Percentiles rank a stretch among this genome's conserved stretches.
phyloP scores from a whole-genome alignment of 768 basidiomycete species.

The Tylopilus felleus region DNA sequence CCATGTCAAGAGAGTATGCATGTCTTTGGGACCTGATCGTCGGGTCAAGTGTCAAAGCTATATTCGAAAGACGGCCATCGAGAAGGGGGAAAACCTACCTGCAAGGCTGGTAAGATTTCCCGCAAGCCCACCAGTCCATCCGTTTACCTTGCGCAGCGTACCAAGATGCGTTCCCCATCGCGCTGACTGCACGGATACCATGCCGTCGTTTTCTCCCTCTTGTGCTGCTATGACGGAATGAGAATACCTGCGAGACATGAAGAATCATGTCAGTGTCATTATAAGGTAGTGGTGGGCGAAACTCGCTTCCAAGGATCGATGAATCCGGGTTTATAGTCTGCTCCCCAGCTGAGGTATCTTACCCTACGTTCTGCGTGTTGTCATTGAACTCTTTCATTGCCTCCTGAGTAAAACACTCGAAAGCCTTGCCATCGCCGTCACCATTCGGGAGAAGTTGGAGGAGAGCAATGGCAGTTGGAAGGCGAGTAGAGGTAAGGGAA shows the following conservation, averaged over 20 bases:
- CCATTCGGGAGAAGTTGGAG: constrained; percentile 87
- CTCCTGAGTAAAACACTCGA: constrained; percentile 79
- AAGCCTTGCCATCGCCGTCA: constrained; percentile 92
- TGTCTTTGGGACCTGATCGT: constrained; percentile 55
- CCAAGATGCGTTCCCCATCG: constrained; percentile 96
- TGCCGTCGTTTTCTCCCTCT: constrained; percentile 92
- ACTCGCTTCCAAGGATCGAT: constrained; percentile 83
- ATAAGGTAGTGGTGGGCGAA: neutral
- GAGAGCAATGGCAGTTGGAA: constrained; percentile 67
- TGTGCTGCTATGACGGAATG: constrained; percentile 79
- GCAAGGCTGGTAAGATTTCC: constrained; percentile 25
- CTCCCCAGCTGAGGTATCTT: constrained; percentile 95
- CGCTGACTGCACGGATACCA: constrained; percentile 84
- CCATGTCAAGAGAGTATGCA: constrained; percentile 89
- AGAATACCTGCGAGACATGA: constrained; percentile 43
- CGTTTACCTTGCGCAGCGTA: constrained; percentile 87
- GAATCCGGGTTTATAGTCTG: constrained; percentile 80
- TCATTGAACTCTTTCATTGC: too few species aligned
- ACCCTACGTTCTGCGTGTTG: constrained; percentile 82
- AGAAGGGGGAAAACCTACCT: constrained; percentile 1
- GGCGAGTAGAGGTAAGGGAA: constrained; percentile 56
- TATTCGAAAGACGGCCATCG: neutral
- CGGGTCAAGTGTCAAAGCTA: neutral
- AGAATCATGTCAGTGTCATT: neutral
- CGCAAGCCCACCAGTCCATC: constrained; percentile 62